Percentiles rank a stretch among this genome's conserved stretches.
These are phyloP conservation scores for Aspergillus phoenicis DNA, from an alignment of 2,329 filamentous ascomycete species.

Conservation along the genomic window DNA sequence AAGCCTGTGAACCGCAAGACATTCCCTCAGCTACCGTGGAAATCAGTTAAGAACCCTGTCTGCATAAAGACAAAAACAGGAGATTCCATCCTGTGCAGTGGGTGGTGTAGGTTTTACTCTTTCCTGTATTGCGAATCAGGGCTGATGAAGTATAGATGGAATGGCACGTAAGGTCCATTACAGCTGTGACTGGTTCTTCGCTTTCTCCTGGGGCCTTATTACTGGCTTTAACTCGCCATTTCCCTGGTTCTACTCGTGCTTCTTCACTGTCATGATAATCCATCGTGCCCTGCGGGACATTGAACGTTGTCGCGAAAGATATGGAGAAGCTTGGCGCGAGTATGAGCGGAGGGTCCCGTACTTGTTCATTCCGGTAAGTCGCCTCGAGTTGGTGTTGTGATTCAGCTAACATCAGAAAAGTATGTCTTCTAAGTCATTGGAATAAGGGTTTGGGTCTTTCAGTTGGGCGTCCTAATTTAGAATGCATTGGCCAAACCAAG, in stretches of 20 bases:
- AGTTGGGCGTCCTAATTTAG: too few relatives aligned
- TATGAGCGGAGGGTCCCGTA: slow-evolving; percentile 79
- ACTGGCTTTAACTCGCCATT: slow-evolving; percentile 79
- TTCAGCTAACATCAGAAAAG: slow-evolving; percentile 13
- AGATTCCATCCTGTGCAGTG: slow-evolving; percentile 76
- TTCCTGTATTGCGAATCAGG: neutral
- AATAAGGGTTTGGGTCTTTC: neutral
- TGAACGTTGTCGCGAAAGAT: slow-evolving; percentile 70
- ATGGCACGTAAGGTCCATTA: slow-evolving; percentile 78
- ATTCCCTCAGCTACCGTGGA: slow-evolving; percentile 87
- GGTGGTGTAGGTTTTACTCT: slow-evolving; percentile 66
- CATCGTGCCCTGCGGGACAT: slow-evolving; percentile 77
- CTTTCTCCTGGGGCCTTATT: slow-evolving; percentile 73
- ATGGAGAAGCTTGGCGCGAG: slow-evolving; percentile 78
- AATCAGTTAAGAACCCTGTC: slow-evolving; percentile 75
- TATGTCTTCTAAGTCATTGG: slow-evolving; percentile 19
- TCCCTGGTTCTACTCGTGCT: slow-evolving; percentile 84
- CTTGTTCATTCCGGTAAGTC: slow-evolving; percentile 73
- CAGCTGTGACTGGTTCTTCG: slow-evolving; percentile 76
- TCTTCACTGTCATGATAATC: slow-evolving; percentile 77
- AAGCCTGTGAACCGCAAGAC: slow-evolving; percentile 68
- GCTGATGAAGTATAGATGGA: slow-evolving; percentile 51
- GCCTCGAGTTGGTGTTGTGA: too few relatives aligned
- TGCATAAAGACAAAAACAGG: slow-evolving; percentile 71
- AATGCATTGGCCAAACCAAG: too few relatives aligned